Evolutionary conservation across 2,329 filamentous ascomycete genomes (phyloP), one percentile per base, ranked within the genome.

Genomic region (Lachnellula cervina): DNA sequence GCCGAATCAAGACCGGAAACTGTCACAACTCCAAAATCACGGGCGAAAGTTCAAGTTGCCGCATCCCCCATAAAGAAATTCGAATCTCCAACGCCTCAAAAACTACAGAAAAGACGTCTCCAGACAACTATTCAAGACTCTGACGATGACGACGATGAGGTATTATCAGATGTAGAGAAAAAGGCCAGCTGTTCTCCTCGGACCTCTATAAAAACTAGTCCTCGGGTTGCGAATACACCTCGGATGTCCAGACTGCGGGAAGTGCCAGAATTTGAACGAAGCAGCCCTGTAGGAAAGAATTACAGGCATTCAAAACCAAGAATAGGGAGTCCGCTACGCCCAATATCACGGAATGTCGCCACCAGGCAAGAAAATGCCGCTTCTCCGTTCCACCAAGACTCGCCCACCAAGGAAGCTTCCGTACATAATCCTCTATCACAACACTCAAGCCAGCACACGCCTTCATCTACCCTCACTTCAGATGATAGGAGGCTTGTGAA

Each of bases 91-190:
- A 58, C 62, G 13, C 59, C 65, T 9, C 46, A 54, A 34, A 64
- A 58, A 47, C 43, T 16, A 19, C 52, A 49, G 13, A 62, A 59
- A 37, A 55, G 35, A 11, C 51, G 40, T 17, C 34, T 51, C 28
- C 49, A 59, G 6, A 53, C 52, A 13, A 56, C 62, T 16, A 64
- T 70, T 40, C 54, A 63, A 50, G 68, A 70, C 57, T 69, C 68
- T 8, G 68, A 70, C 32, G 68, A 68, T 32, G 68, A 70, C 5
- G 65, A 67, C 4, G 68, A 70, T 11, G 64, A 66, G 5, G 44
- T 56, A 4, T 23, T 64, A 5, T 63, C 60, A 4, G 58, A 63
- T 21, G 49, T 58, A 6, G 61, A 64, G 17, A 54, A 49, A 28
- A 52, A 28, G 34, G 53, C 54, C 3, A 62, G 44, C 23, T 61